Percentiles rank a stretch among this genome's conserved stretches.
Evolutionary conservation across 306 rosid species (phyloP).

Genomic region (Luffa aegyptiaca): DNA sequence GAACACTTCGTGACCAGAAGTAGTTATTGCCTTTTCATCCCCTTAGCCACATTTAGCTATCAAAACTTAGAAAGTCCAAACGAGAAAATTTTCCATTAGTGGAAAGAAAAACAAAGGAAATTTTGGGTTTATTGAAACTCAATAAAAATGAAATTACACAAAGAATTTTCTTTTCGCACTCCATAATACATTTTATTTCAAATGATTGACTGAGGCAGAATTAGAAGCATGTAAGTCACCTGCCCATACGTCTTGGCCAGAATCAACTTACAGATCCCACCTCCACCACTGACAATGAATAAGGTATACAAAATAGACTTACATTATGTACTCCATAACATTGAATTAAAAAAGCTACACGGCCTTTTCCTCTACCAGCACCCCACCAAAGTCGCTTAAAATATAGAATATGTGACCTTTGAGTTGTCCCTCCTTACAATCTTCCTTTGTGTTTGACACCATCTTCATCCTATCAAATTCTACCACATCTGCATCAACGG

Average conservation of each 20-base stretch:
- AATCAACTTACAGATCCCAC: background rate
- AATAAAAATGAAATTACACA: background rate
- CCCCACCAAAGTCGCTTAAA: background rate
- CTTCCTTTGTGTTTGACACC: background rate
- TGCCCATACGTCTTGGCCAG: background rate
- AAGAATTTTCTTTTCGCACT: background rate
- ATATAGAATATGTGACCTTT: too few species aligned
- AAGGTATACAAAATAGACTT: conserved; percentile 8
- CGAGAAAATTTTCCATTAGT: background rate
- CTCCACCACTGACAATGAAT: conserved; percentile 9
- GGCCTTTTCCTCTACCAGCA: background rate
- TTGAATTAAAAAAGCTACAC: background rate
- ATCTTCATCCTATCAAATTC: background rate
- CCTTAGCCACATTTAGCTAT: background rate
- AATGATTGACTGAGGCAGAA: conserved; percentile 1
- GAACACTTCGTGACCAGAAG: background rate
- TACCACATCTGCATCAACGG: background rate
- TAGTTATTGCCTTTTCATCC: background rate
- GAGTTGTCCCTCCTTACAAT: background rate
- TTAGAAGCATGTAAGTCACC: background rate
- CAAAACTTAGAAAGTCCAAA: background rate
- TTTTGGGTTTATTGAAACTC: background rate
- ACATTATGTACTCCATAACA: background rate
- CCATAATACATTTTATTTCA: background rate
- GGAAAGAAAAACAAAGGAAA: background rate